A percentile compares a stretch with the other conserved stretches of the same genome.
Conservation (phyloP, 2,329 filamentous ascomycete species). For the Orbilia quercus region DNA sequence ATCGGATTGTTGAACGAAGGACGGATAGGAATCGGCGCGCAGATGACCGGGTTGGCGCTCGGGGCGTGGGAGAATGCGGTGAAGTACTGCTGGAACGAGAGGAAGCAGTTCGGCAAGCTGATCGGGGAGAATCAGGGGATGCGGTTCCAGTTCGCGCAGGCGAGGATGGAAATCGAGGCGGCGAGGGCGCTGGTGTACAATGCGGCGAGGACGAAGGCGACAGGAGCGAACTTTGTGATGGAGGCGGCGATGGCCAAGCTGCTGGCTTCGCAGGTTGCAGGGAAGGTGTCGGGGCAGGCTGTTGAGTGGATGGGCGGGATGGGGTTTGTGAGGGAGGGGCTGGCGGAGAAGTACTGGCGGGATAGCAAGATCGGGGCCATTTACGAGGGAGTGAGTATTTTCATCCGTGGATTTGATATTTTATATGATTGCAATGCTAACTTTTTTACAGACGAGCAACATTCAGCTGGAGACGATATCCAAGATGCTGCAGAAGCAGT, state of each 20-base stretch:
- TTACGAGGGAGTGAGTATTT: conserved; percentile 84
- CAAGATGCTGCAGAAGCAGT: conserved; percentile 76
- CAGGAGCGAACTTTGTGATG: conserved; percentile 85
- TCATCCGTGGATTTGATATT: conserved; percentile 29
- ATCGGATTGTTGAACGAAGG: conserved; percentile 95
- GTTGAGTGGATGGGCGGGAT: conserved; percentile 99
- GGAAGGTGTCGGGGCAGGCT: conserved; percentile 82
- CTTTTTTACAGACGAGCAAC: conserved; percentile 67
- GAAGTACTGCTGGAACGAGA: conserved; percentile 97
- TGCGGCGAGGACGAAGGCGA: conserved; percentile 96
- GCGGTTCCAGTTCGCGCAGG: conserved; percentile 98
- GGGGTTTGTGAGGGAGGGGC: conserved; percentile 95
- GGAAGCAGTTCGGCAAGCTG: conserved; percentile 92
- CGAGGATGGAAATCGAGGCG: conserved; percentile 91
- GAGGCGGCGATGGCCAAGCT: conserved; percentile 99
- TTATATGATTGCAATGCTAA: conserved; percentile 46
- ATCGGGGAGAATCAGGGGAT: conserved; percentile 98
- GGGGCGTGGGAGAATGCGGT: conserved; percentile 96
- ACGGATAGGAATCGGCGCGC: conserved; percentile 95
- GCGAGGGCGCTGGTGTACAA: conserved; percentile 95
- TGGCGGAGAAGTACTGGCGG: conserved; percentile 97
- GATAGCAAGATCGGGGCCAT: conserved; percentile 99
- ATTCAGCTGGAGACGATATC: conserved; percentile 78
- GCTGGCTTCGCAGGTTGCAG: conserved; percentile 91
- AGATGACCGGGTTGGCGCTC: conserved; percentile 96